Base-by-base conservation (phyloP, 2,329 filamentous ascomycete genomes). In the Aphanoascus verrucosus region DNA sequence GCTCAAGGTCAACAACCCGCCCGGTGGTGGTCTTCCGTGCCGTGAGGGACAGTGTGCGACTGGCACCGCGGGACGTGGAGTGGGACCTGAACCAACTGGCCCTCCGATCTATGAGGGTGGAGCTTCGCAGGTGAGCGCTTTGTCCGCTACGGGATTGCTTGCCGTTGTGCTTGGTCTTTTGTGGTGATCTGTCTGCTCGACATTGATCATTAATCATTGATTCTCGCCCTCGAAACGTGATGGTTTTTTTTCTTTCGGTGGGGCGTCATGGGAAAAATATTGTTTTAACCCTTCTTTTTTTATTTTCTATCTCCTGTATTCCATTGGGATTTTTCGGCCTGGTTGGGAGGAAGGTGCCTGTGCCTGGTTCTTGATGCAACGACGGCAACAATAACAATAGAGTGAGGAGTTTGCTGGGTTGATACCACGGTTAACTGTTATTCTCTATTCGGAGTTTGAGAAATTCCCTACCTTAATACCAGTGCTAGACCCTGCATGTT, bases 31-130 rank as follows among this genome's bases (percentile, higher is more conserved):
- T 5, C 32, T 40, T 31, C 49, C 41, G 7, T 44, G 49, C 49
- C 38, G 40, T 3, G 14, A 9, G 3, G 34, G 35, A 31, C 34
- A 32, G 15, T 46, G 38, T 28, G 9, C 38, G 35, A 51, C 40
- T 31, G 40, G 40, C 20, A 34, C 49, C 44, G 8, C 37, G 7
- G 38, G 37, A 28, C 9, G 9, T 40, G 23, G 50, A 40, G 14
- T n/a, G 8, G 14, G 8, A 15, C 50, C 50, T 31, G 7, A 14
- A 6, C 35, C 43, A 34, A 53, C 51, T 1, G 37, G 51, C 23
- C 51, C 51, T 15, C 51, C 51, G 12, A 42, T 44, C 15, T 53
- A 48, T 23, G 43, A 48, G 43, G 51, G 51, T 23, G 45, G 35
- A 35, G 51, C 43, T 41, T 19, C 51, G 28, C 48, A 49, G 38